Evolutionary conservation across 2,329 filamentous ascomycete species (phyloP).

Genomic region (Ceratocystis ficicola): DNA sequence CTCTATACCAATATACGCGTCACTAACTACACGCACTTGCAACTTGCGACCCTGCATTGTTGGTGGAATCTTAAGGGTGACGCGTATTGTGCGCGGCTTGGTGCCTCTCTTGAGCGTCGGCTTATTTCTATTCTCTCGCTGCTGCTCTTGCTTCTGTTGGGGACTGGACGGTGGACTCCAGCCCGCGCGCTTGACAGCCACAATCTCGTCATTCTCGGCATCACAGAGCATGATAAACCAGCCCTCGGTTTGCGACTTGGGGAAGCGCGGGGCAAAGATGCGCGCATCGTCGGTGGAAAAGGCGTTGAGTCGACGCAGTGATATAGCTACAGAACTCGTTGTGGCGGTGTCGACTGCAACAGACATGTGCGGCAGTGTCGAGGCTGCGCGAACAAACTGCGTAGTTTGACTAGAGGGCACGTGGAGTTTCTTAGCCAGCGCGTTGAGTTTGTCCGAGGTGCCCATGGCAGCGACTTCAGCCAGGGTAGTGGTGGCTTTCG

Average conservation of each 20-base stretch:
- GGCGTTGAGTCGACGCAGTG: slow-evolving; percentile 54
- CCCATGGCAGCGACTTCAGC: slow-evolving; percentile 33
- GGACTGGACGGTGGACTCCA: slow-evolving; percentile 41
- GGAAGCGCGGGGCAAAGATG: slow-evolving; percentile 79
- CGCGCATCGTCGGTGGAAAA: slow-evolving; percentile 53
- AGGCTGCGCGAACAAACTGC: slow-evolving; percentile 47
- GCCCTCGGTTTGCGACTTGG: slow-evolving; percentile 87
- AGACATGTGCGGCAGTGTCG: slow-evolving; percentile 56
- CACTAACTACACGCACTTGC: slow-evolving; percentile 68
- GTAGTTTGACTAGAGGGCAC: slow-evolving; percentile 36
- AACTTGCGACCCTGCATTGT: slow-evolving; percentile 43
- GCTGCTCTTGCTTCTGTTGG: slow-evolving; percentile 11
- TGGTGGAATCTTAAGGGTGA: slow-evolving; percentile 33
- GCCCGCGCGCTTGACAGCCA: slow-evolving; percentile 74
- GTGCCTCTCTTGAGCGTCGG: slow-evolving; percentile 14
- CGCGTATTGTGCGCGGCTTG: slow-evolving; percentile 10
- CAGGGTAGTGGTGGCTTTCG: slow-evolving; percentile 34
- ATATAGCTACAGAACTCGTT: slow-evolving; percentile 44
- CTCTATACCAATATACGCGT: slow-evolving; percentile 71
- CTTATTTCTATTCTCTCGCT: not conserved
- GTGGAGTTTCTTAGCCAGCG: slow-evolving; percentile 39
- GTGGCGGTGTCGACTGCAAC: slow-evolving; percentile 38
- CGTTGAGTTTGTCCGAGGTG: slow-evolving; percentile 25
- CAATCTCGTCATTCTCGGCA: slow-evolving; percentile 55
- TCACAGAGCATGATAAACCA: slow-evolving; percentile 77